A percentile compares a stretch with the other conserved stretches of the same genome.
Evolutionary conservation across 2,329 filamentous ascomycete genomes (phyloP).

Genomic region (Cladophialophora bantiana): DNA sequence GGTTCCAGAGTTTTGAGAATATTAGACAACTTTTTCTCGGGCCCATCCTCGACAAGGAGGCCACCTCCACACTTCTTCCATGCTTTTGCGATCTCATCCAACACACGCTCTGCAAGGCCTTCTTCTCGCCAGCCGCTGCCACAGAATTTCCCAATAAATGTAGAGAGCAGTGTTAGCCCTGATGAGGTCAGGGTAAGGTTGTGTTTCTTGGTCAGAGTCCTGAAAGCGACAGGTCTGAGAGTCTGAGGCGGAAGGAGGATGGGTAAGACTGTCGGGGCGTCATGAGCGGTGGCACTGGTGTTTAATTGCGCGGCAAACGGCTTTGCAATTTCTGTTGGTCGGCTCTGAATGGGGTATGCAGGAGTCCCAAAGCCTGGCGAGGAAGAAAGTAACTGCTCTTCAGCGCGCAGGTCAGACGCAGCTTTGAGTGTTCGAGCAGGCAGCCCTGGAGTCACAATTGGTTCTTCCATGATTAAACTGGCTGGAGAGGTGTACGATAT

Average conservation of each 20-base stretch:
- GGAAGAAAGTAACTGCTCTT: conserved; percentile 78
- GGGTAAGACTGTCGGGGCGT: conserved; percentile 73
- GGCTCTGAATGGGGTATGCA: conserved; percentile 69
- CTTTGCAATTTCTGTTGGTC: conserved; percentile 48
- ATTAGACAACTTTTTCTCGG: conserved; percentile 73
- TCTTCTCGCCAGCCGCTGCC: conserved; percentile 97
- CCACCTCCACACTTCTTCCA: conserved; percentile 92
- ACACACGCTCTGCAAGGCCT: conserved; percentile 85
- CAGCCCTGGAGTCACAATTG: conserved; percentile 37
- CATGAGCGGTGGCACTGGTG: conserved; percentile 53
- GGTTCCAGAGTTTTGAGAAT: conserved; percentile 86
- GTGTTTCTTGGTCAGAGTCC: conserved; percentile 97
- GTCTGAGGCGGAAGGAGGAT: conserved; percentile 88
- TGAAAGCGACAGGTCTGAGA: conserved; percentile 87
- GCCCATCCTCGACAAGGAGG: conserved; percentile 86
- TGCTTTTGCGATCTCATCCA: conserved; percentile 87
- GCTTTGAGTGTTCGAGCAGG: conserved; percentile 33
- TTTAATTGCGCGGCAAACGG: conserved; percentile 45
- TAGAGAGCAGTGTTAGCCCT: conserved; percentile 81
- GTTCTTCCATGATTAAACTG: conserved; percentile 40
- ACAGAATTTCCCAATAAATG: conserved; percentile 91
- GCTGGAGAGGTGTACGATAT: neutral
- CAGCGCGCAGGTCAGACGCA: conserved; percentile 40
- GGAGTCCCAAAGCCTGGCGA: conserved; percentile 91
- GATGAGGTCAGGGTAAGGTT: conserved; percentile 89